These are phyloP conservation scores for Penicillium sp. DNA, from an alignment of 2,329 filamentous ascomycete genomes.

Conservation along the genomic window DNA sequence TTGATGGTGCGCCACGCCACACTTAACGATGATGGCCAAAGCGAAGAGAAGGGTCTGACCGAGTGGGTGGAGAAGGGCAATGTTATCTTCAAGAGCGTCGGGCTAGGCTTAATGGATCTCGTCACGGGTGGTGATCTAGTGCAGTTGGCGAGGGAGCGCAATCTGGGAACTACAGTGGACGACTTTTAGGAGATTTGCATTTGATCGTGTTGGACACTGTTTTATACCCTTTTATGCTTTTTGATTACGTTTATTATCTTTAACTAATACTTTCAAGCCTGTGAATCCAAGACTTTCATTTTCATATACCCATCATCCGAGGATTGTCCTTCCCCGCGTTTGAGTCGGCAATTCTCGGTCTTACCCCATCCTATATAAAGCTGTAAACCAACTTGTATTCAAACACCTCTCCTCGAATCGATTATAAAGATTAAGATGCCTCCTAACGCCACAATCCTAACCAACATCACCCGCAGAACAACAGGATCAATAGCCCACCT, in stretches of 20 bases:
- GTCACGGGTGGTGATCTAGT: constrained; percentile 63
- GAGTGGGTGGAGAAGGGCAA: constrained; percentile 65
- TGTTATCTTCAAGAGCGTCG: constrained; percentile 70
- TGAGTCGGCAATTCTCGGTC: constrained; percentile 14
- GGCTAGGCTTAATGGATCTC: constrained; percentile 68
- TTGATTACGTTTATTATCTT: too few species aligned
- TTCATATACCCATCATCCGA: not conserved
- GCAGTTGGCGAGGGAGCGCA: constrained; percentile 55
- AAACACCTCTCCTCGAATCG: not conserved
- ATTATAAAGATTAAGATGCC: not conserved
- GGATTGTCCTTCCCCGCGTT: constrained; percentile 4
- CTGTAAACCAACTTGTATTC: not conserved
- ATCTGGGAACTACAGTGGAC: constrained; percentile 53
- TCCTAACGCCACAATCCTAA: constrained; percentile 12
- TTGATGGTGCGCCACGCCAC: constrained; percentile 62
- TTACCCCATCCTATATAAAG: not conserved
- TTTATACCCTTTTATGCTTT: not conserved
- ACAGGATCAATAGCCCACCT: constrained; percentile 24
- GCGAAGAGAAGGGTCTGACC: constrained; percentile 47
- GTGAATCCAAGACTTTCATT: not conserved
- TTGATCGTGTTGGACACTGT: not conserved
- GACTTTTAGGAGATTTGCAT: constrained; percentile 38
- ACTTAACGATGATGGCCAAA: constrained; percentile 34
- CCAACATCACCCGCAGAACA: constrained; percentile 11
- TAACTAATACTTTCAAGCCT: not conserved